A percentile compares a stretch with the other conserved stretches of the same genome.
phyloP scores from a whole-genome alignment of 306 rosid genomes.

The Gynostemma pentaphyllum region DNA sequence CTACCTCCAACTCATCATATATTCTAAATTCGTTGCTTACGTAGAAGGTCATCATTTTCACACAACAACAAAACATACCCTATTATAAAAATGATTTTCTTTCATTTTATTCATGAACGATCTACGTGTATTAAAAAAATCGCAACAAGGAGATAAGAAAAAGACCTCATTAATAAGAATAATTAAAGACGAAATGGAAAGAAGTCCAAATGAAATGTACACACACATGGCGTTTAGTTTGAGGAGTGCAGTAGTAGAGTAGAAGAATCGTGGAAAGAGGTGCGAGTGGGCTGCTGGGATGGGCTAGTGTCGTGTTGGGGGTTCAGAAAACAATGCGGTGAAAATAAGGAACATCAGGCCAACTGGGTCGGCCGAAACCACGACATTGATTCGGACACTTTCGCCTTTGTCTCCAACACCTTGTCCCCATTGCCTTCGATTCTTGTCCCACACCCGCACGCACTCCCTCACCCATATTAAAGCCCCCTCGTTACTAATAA shows the following conservation, averaged over 20 bases:
- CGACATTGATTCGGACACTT: constrained; percentile 48
- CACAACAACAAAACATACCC: too few relatives aligned
- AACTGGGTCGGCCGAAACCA: constrained; percentile 38
- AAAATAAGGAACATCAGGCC: constrained; percentile 12
- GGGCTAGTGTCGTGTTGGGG: not conserved
- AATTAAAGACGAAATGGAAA: not conserved
- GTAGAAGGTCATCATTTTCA: too few relatives aligned
- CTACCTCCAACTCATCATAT: too few relatives aligned
- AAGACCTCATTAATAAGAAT: too few relatives aligned
- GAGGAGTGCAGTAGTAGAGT: not conserved
- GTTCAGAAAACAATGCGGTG: constrained; percentile 14
- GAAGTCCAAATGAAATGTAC: not conserved
- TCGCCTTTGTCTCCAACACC: constrained; percentile 30
- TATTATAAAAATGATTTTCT: too few relatives aligned
- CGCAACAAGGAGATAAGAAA: too few relatives aligned
- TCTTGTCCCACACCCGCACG: constrained; percentile 13
- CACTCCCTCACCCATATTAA: not conserved
- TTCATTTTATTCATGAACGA: too few relatives aligned
- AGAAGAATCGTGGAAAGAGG: not conserved
- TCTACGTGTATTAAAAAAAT: too few relatives aligned
- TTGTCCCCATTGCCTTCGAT: constrained; percentile 21
- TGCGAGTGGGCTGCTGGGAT: constrained; percentile 6
- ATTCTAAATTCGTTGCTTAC: too few relatives aligned
- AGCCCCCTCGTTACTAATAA: not conserved
- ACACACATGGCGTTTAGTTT: too few relatives aligned